Base-by-base conservation (phyloP, 2,329 filamentous ascomycete genomes). In the Byssoonygena ceratinophila region DNA sequence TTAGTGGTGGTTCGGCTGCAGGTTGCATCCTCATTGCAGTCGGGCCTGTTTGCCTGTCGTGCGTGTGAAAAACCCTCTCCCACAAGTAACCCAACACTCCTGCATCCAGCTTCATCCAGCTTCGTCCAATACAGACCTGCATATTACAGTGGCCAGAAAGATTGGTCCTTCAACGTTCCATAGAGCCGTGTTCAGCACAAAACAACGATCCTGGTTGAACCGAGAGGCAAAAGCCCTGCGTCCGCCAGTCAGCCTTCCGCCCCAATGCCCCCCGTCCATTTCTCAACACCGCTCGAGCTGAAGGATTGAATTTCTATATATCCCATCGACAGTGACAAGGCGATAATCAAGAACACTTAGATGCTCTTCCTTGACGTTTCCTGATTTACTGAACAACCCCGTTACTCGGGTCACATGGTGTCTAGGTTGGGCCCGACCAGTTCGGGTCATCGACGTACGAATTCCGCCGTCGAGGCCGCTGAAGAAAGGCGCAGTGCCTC, bases 391-490 rank as follows among this genome's bases (percentile, higher is more conserved):
- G n/a, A 32, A 3, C 14, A 36, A 14, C 40, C 32, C 9, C 18
- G 8, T 36, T 32, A 32, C 18, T 23, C 43, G 29, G 29, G 12
- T 51, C 40, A 44, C 49, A 52, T 57, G 51, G 51, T 54, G 53
- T 54, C 54, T 23, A 54, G 55, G 46, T 56, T 51, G 37, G 41
- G 51, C 50, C 46, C 54, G 46, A 53, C 45, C 20, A 59, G 56
- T 51, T 55, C 63, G 55, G 59, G 54, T 53, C 59, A 61, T 55
- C 59, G 55, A 57, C 58, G 61, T 63, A 62, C 53, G 57, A 60
- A 49, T 25, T 39, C 41, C 45, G 46, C 52, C 39, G 40, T 40
- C 8, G 36, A 41, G 37, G 36, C 46, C 46, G 29, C 39, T 36
- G 34, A 47, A n/a, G 43, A 40, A 34, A 23, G 43, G n/a, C 32